Base-by-base conservation (phyloP, 2,329 filamentous ascomycete species). In the Alternaria arborescens region DNA sequence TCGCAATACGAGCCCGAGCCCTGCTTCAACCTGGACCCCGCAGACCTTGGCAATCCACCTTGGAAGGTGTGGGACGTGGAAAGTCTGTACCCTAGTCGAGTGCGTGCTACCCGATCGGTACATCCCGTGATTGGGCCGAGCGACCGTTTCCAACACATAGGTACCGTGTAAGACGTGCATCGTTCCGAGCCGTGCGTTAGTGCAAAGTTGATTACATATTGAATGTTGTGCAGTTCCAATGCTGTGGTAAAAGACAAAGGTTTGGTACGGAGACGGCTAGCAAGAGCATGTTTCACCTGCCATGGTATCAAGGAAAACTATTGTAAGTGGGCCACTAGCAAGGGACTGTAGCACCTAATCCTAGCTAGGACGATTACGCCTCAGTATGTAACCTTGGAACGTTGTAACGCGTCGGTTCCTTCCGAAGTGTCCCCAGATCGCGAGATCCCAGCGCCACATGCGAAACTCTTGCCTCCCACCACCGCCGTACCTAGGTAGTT, bases 161-260 rank as follows among this genome's bases (percentile, higher is more conserved):
- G 52, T 36, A 36, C 20, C 18, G 30, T 14, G 20, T 54, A 44
- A 44, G 38, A 44, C 52, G 30, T 54, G 41, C 52, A 36, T 54
- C 28, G 41, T 44, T 44, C 52, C 52, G 52, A 34, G 40, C 40
- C 38, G 43, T 48, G 42, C 34, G 3, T 8, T 55, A 55, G 43
- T 54, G 52, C 12, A 38, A 38, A 36, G 10, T 20, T 28, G 42
- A 34, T 46, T 8, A 18, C 20, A 24, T 46, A 14, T 44, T 22
- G 30, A 7, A 44, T 18, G 14, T 36, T 26, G 16, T 44, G 10
- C 52, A 44, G 14, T 36, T 18, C 30, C 20, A 36, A 22, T 50
- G 16, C 32, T 36, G 8, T 36, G 46, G 46, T 36, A 50, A 22
- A 24, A 24, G 12, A 18, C 30, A n/a, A 24, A 36, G 11, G 8